Evolutionary conservation across 495 filamentous ascomycete genomes (phyloP), one percentile per base, ranked within the genome.

Genomic region (Tuber calosporum): DNA sequence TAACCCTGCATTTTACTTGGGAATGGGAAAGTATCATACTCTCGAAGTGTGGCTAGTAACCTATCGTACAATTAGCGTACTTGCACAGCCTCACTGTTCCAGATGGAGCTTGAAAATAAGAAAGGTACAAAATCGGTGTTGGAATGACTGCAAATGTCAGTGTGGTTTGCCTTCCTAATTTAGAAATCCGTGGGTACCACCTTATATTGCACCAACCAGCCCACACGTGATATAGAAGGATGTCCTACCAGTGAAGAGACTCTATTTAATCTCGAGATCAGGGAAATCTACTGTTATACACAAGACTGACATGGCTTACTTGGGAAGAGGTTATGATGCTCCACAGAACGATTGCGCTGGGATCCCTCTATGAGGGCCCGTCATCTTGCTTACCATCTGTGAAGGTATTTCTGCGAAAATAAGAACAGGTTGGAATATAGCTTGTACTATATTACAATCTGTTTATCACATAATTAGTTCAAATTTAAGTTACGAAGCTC

Each of bases 311-410:
- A 42, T 20, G 20, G 22, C 34, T 36, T 71, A 77, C 76, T 74
- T 78, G 74, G 34, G 76, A 53, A 40, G 76, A 70, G 0, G 91
- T 91, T 42, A 94, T 88, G 13, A 93, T 75, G 79, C 89, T 91
- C 91, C 92, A 96, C 5, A 86, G 84, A 1, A 92, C 83, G 87
- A 94, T 94, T 94, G 92, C 39, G 90, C 83, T 0, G 93, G 92
- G 70, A 97, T 94, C 91, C 93, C 96, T 41, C 88, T 86, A 81
- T 96, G 93, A 0, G 93, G 92, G 0, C 93, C 93, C 37, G 94
- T 73, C 81, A 86, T 87, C 79, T 94, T 93, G 37, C 86, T 88
- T 37, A 93, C 81, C 0, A 93, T 83, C 77, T 93, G 91, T 0
- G 90, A 93, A 0, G 91, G 91, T 19, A 93, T 82, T 77, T 93